phyloP scores from a whole-genome alignment of 345 rosid species.

The Eucalyptus pumila region DNA sequence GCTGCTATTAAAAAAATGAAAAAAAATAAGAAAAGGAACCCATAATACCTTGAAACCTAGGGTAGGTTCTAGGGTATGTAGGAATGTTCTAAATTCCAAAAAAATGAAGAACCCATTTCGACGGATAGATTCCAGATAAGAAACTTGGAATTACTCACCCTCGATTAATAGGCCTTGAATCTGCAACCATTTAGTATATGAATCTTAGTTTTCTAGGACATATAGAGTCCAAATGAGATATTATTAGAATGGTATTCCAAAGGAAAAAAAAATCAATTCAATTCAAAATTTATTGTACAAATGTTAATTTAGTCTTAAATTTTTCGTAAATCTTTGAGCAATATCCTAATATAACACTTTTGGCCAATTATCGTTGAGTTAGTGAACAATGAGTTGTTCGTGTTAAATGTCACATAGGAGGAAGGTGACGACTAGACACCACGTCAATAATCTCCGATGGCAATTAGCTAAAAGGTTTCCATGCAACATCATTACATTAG shows the following conservation, averaged over 20 bases:
- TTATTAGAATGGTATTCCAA: not conserved
- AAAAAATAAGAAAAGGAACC: not conserved
- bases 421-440: rapidly evolving
- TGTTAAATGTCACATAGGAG: no score
- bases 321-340: not conserved
- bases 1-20: no score
- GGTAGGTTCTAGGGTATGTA: not conserved
- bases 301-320: not conserved
- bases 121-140: rapidly evolving
- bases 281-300: not conserved
- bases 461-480: not conserved
- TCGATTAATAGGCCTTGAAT: not conserved
- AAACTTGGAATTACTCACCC: no score
- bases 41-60: not conserved
- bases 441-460: rapidly evolving
- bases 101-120: not conserved
- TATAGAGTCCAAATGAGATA: not conserved
- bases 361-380: not conserved
- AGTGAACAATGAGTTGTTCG: no score
- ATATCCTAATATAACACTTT: not conserved
- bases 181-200: not conserved
- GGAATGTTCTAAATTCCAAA: no score
- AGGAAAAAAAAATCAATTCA: not conserved
- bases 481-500: rapidly evolving
- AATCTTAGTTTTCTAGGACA: not conserved